Percentiles rank a stretch among this genome's conserved stretches.
phyloP scores from a whole-genome alignment of 805 yeast species.

The Candida takata region DNA sequence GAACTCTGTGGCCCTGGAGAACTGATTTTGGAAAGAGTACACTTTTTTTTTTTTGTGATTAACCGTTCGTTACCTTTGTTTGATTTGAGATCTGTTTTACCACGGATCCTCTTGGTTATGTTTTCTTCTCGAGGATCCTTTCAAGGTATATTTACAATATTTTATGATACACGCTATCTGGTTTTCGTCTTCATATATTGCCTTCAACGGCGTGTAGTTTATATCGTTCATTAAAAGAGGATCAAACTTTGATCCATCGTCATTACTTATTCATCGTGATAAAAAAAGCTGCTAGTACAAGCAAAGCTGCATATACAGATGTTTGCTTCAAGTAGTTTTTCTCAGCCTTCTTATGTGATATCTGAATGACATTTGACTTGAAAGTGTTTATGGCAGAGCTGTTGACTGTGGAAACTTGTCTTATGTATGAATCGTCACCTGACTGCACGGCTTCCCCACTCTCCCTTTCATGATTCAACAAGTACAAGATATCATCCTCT shows the following conservation, averaged over 20 bases:
- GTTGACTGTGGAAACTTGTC: constrained; percentile 8
- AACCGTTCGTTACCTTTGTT: too few species aligned
- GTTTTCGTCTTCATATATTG: not conserved
- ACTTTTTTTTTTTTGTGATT: too few species aligned
- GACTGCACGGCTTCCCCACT: too few species aligned
- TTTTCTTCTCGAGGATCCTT: not conserved
- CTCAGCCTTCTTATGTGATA: constrained; percentile 1
- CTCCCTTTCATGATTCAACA: constrained; percentile 12
- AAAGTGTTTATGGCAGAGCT: constrained; percentile 14
- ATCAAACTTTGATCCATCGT: too few species aligned
- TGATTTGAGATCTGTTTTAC: too few species aligned
- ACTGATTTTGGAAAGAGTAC: not conserved
- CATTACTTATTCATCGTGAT: not conserved
- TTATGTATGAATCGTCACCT: not conserved
- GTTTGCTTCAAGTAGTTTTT: not conserved
- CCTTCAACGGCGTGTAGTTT: too few species aligned
- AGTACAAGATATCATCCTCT: constrained; percentile 36
- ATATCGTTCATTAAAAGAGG: too few species aligned
- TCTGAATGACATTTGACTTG: constrained; percentile 12
- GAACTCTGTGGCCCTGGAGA: constrained; percentile 5
- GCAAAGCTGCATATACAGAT: constrained; percentile 4
- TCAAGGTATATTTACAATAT: not conserved
- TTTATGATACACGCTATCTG: not conserved
- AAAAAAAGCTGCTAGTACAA: not conserved
- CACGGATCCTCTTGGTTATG: too few species aligned